Evolutionary conservation across 495 filamentous ascomycete genomes (phyloP), one percentile per base, ranked within the genome.

Genomic region (Aspergillus olivimuriae): DNA sequence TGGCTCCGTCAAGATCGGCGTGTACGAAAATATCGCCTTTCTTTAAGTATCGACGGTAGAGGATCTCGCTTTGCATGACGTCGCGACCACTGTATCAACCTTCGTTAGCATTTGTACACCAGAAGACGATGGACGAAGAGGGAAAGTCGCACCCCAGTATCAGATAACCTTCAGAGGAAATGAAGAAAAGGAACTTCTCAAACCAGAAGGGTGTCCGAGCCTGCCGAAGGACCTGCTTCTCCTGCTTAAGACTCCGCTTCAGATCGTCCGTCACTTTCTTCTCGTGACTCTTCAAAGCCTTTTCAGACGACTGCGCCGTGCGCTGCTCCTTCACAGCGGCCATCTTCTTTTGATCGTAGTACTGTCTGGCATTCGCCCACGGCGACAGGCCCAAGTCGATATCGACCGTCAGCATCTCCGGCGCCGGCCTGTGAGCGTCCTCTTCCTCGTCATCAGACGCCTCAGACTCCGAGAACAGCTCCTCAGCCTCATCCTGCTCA

Each of bases 101-200:
- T 28, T 28, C 24, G 6, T 5, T 41, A 60, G 55, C 23, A 46
- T 37, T 19, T 14, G 8, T 33, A 22, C 17, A 57, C 63, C 31
- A n/a, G n/a, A n/a, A n/a, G n/a, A n/a, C n/a, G n/a, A n/a, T n/a
- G n/a, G n/a, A n/a, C n/a, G n/a, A n/a, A n/a, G n/a, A n/a, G n/a
- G n/a, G n/a, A n/a, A n/a, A n/a, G n/a, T n/a, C n/a, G n/a, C 57
- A 71, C 61, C 73, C 81, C 11, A 98, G 73, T 9, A 95, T 86
- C 4, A 98, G 76, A 56, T 97, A 95, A 6, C 92, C 91, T 52
- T 98, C 92, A 0, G 91, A 95, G 1, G 89, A 95, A 47, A 97
- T 80, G 69, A 98, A 98, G 69, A 85, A 96, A 12, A 78, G 61
- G 51, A 94, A 98, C 57, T 97, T 98, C 53, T 98, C 92, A 54